phyloP scores from a whole-genome alignment of 805 yeast species.

The Lachancea mirantina region DNA sequence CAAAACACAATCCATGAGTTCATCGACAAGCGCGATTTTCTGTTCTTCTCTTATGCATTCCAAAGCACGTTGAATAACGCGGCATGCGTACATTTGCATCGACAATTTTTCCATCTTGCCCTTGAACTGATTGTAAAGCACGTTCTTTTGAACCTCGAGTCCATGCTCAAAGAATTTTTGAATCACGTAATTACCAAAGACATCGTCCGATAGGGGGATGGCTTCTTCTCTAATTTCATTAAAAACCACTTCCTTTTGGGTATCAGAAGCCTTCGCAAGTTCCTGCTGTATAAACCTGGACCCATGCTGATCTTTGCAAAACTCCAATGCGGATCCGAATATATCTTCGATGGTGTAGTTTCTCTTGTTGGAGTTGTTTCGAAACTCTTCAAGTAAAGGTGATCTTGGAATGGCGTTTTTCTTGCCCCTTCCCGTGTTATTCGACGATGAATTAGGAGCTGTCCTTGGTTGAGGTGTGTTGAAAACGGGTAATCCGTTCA shows the following conservation, averaged over 20 bases:
- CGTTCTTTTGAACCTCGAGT: slow-evolving; percentile 55
- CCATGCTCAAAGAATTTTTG: slow-evolving; percentile 91
- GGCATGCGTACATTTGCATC: slow-evolving; percentile 94
- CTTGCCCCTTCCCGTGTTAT: slow-evolving; percentile 4
- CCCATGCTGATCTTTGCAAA: slow-evolving; percentile 94
- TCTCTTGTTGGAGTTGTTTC: slow-evolving; percentile 52
- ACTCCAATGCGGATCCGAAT: slow-evolving; percentile 82
- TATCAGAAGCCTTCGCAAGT: slow-evolving; percentile 53
- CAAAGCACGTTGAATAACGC: slow-evolving; percentile 92
- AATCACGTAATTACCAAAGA: slow-evolving; percentile 94
- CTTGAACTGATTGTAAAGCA: slow-evolving; percentile 47
- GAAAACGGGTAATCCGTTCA: no score
- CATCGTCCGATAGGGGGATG: slow-evolving; percentile 84
- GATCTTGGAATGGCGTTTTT: slow-evolving; percentile 49
- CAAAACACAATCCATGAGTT: slow-evolving; percentile 54
- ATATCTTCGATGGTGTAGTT: slow-evolving; percentile 60
- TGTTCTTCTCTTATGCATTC: slow-evolving; percentile 61
- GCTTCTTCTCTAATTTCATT: slow-evolving; percentile 73
- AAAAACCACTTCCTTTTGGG: slow-evolving; percentile 74
- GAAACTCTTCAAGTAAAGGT: slow-evolving; percentile 78
- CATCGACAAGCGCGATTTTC: slow-evolving; percentile 61
- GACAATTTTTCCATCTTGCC: slow-evolving; percentile 72
- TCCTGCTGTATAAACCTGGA: slow-evolving; percentile 93
- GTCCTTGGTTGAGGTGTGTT: no score
- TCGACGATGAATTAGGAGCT: no score